A percentile compares a stretch with the other conserved stretches of the same genome.
These are phyloP conservation scores for Endoconidiophora laricicola DNA, from an alignment of 2,329 filamentous ascomycete genomes.

Conservation along the genomic window DNA sequence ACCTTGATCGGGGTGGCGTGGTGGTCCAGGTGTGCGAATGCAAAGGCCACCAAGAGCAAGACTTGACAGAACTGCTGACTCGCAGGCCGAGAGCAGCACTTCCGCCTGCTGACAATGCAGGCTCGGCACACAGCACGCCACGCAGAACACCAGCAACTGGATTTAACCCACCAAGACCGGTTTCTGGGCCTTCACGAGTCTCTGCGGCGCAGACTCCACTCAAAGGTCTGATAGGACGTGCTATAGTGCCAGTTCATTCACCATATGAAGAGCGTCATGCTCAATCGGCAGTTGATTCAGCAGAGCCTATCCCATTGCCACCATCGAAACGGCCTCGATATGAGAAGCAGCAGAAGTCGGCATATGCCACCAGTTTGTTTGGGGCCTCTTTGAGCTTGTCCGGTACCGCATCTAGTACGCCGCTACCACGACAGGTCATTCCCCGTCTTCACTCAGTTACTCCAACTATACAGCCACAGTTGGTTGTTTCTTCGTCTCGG, in stretches of 20 bases:
- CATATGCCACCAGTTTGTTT: constrained; percentile 35
- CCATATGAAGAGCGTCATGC: constrained; percentile 10
- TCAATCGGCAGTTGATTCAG: not conserved
- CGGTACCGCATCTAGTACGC: not conserved
- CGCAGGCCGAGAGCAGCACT: constrained; percentile 27
- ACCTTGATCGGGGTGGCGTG: constrained; percentile 56
- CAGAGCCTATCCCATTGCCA: not conserved
- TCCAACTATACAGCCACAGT: not conserved
- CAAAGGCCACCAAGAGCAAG: constrained; percentile 57
- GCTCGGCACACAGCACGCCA: constrained; percentile 8
- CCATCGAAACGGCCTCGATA: constrained; percentile 14
- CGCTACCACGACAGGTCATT: constrained; percentile 3
- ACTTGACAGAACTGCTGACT: constrained; percentile 58
- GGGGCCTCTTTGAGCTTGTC: constrained; percentile 28
- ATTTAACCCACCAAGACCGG: constrained; percentile 5
- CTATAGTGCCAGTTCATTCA: not conserved
- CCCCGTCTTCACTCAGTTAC: constrained; percentile 6
- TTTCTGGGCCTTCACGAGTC: not conserved
- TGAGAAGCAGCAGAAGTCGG: constrained; percentile 23
- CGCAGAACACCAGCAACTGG: not conserved
- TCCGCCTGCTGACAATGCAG: constrained; percentile 8
- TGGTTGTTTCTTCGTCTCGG: constrained; percentile 1
- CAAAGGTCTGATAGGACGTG: constrained; percentile 5
- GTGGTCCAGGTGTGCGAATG: constrained; percentile 69
- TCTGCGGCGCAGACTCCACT: constrained; percentile 4